Evolutionary conservation across 148 eudicot genomes (phyloP), one percentile per base, ranked within the genome.

Genomic region (Oxyria digyna): DNA sequence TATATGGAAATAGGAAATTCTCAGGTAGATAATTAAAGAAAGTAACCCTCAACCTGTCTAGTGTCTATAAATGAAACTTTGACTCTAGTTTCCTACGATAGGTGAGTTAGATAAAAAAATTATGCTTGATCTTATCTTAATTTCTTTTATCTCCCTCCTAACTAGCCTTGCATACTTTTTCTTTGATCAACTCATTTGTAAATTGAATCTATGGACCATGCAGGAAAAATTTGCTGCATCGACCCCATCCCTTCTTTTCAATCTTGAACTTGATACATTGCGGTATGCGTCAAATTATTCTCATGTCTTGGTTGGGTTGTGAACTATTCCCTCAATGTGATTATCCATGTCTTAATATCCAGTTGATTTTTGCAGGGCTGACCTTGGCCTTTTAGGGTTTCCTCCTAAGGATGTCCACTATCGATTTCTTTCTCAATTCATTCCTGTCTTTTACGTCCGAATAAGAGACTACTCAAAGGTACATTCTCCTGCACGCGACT

Each of bases 391-490:
- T 83, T 33, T 91, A 41, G 99, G 99, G 68, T 94, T 94, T 76
- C 99, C 99, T 32, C 64, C 89, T 38, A 94, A 86, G 81, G 99
- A 94, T 68, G 72, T 94, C 67, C 99, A 94, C 33, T 94, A 85
- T 46, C 91, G 89, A 64, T 91, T 94, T 78, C 99, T 94, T 71
- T 94, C 99, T 74, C 93, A 94, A 48, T 94, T 94, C 75, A 76
- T 73, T 38, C 99, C 99, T 3, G 85, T 94, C 48, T 94, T 94
- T 75, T 94, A 94, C 73, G 84, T 94, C 71, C 81, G 99, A 75
- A 91, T 75, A 73, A 85, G 99, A 79, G 99, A 94, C 50, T 94
- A 94, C 77, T 94, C 99, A 23, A 94, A 94, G 99, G 99, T 94
- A 79, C 43, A 15, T 73, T 40, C 77, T 64, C 40, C 14, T 69